These are phyloP conservation scores for Cyclotella baltica DNA, from an alignment of 108 stramenopile species.

Conservation along the genomic window DNA sequence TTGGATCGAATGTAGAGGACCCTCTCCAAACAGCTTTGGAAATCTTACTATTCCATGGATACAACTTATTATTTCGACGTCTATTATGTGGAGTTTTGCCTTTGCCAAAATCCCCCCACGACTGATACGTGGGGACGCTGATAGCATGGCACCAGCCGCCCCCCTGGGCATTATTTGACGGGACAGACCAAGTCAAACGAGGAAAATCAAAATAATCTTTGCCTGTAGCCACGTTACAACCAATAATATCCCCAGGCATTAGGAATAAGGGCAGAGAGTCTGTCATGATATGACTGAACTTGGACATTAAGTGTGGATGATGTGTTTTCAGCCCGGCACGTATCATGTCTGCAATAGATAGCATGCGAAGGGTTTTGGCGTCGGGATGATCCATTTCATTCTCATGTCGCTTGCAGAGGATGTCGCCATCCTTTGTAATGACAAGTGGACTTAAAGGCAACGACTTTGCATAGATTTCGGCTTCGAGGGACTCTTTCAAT, in stretches of 20 bases:
- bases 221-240: neutral
- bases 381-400: neutral
- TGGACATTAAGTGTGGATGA: neutral
- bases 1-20: conserved; percentile 28
- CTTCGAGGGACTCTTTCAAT: too few species aligned
- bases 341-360: neutral
- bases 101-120: neutral
- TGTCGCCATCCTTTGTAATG: neutral
- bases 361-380: neutral
- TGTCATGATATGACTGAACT: neutral
- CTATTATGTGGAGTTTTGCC: neutral
- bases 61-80: neutral
- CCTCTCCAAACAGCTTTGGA: conserved; percentile 44
- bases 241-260: conserved; percentile 1
- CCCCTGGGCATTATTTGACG: neutral
- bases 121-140: neutral
- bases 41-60: conserved; percentile 36
- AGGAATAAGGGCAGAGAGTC: neutral
- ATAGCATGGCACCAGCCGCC: conserved; percentile 6
- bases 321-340: neutral
- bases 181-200: conserved; percentile 9
- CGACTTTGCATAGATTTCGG: too few species aligned
- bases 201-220: neutral
- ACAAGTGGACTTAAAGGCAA: neutral
- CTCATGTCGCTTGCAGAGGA: neutral